Percentiles rank a stretch among this genome's conserved stretches.
Conservation (phyloP, 1,139 yeast genomes). For the Sugiyamaella castrensis region DNA sequence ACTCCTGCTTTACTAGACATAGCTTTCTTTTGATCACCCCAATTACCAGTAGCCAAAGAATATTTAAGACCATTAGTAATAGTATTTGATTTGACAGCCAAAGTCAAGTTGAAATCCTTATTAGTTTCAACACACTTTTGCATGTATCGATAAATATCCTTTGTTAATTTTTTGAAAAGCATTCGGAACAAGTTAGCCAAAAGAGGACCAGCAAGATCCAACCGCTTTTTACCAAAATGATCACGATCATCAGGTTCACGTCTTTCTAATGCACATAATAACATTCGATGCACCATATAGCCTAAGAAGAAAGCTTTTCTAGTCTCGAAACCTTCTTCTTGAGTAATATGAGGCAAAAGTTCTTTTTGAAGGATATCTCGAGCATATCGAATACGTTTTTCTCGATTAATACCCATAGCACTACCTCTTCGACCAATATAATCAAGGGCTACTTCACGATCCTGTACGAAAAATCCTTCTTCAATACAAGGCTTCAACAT, state of each 20-base stretch:
- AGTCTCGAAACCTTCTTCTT: constrained; percentile 94
- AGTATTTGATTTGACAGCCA: constrained; percentile 96
- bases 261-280: constrained; percentile 93
- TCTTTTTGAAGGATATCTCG: constrained; percentile 95
- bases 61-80: constrained; percentile 96
- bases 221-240: constrained; percentile 97
- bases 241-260: constrained; percentile 99
- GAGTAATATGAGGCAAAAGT: constrained; percentile 94
- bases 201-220: constrained; percentile 97
- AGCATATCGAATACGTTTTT: constrained; percentile 97
- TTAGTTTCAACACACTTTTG: constrained; percentile 98
- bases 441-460: constrained; percentile 95
- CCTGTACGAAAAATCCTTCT: constrained; percentile 97
- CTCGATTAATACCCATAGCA: constrained; percentile 88
- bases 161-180: constrained; percentile 86
- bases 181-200: constrained; percentile 93
- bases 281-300: constrained; percentile 92
- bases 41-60: constrained; percentile 97
- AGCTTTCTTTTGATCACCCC: constrained; percentile 99
- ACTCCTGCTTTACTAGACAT: constrained; percentile 99
- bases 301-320: constrained; percentile 97
- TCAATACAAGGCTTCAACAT: constrained; percentile 99
- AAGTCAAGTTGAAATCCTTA: constrained; percentile 90
- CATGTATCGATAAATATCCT: constrained; percentile 96
- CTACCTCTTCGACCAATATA: constrained; percentile 98